Percentiles rank a stretch among this genome's conserved stretches.
Evolutionary conservation across 1,139 yeast genomes (phyloP).

Genomic region (Geotrichum klebahnii): DNA sequence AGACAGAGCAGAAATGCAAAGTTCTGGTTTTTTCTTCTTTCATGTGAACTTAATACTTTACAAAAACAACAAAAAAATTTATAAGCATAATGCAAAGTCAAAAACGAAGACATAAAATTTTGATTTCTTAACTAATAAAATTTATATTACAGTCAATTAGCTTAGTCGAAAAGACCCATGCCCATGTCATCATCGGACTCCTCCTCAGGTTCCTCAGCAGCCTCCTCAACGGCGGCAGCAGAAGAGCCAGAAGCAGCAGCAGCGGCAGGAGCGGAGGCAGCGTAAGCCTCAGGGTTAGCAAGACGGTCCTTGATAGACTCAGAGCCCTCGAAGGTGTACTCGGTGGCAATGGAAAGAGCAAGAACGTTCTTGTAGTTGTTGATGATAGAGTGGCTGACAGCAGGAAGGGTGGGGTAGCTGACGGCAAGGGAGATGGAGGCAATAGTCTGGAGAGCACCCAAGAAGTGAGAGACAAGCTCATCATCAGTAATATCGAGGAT

Average conservation of each 20-base stretch:
- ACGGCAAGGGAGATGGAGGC: constrained; percentile 95
- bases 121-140: background rate
- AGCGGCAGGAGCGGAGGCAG: constrained; percentile 91
- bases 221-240: constrained; percentile 65
- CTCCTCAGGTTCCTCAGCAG: constrained; percentile 73
- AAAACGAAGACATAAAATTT: background rate
- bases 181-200: constrained; percentile 89
- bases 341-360: constrained; percentile 96
- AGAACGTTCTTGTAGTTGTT: constrained; percentile 99
- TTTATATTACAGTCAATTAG: constrained; percentile 14
- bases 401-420: constrained; percentile 99
- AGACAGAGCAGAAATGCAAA: background rate
- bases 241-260: constrained; percentile 62
- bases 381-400: constrained; percentile 97
- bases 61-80: too few relatives aligned
- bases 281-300: constrained; percentile 99
- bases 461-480: constrained; percentile 88
- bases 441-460: constrained; percentile 86
- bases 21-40: background rate
- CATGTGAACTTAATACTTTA: too few relatives aligned
- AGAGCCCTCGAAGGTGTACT: constrained; percentile 98
- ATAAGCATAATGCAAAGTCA: background rate
- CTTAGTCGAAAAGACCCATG: constrained; percentile 96
- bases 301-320: constrained; percentile 98
- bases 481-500: constrained; percentile 98